Evolutionary conservation across 1,284 basidiomycete genomes (phyloP), one percentile per base, ranked within the genome.

Genomic region (Rhodotorula sp.): DNA sequence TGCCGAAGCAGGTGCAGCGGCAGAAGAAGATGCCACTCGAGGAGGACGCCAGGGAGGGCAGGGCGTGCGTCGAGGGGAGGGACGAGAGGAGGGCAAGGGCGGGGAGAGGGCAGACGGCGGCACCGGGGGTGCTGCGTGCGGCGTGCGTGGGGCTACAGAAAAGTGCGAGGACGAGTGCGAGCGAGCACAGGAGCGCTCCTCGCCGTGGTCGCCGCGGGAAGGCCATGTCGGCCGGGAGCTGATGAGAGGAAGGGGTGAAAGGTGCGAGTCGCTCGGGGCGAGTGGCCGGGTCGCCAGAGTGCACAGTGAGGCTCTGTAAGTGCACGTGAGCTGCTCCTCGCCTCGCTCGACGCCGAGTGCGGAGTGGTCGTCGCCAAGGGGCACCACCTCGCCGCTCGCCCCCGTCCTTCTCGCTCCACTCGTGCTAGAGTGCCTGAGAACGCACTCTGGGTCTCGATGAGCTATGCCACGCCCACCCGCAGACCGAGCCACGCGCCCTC

Each of bases 1-100:
- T 46, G 29, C 51, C 36, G 80, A 96, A 97, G 83, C 94, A 97
- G 81, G 94, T 91, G 83, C 94, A 79, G 32, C 75, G 75, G 71
- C 79, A 79, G 67, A 77, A 79, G 46, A 67, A 71, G 69, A 76
- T 76, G 50, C 60, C 65, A 13, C 48, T 27, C 0, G 66, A 51
- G 21, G 67, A 65, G 17, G 55, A 36, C 0, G 39, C 32, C 39
- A 53, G 61, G 62, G 61, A 51, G n/a, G 65, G 21, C 17, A 56
- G 21, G 41, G 64, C 41, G 39, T 36, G 57, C 32, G 55, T 6
- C 3, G 54, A 22, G 9, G 50, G 3, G 63, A 48, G 25, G 29
- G 46, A 7, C 41, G 64, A 36, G 57, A 67, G 61, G 48, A 44
- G 12, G 44, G 44, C 19, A 61, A 56, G 41, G 37, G 32, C 25